A percentile compares a stretch with the other conserved stretches of the same genome.
These are phyloP conservation scores for Thelonectria discophora DNA, from an alignment of 2,329 filamentous ascomycete species.

Conservation along the genomic window DNA sequence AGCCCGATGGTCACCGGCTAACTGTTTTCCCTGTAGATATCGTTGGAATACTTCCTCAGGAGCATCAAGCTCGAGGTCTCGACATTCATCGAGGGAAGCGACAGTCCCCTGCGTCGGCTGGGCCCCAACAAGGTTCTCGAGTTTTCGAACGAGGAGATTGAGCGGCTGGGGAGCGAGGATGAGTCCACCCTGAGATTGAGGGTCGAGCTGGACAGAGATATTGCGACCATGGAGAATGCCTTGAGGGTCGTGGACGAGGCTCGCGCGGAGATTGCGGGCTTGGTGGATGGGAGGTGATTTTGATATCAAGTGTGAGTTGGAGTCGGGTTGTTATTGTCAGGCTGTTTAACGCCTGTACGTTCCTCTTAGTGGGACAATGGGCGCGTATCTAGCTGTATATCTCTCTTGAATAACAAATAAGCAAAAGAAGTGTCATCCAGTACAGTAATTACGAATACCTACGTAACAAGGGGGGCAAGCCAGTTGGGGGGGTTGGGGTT, in stretches of 20 bases:
- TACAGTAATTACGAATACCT: too few species aligned
- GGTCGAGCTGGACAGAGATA: slow-evolving; percentile 29
- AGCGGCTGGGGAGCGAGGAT: slow-evolving; percentile 29
- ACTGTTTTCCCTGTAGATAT: slow-evolving; percentile 33
- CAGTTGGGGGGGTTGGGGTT: too few species aligned
- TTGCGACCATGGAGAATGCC: slow-evolving; percentile 29
- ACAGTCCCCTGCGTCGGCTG: slow-evolving; percentile 32
- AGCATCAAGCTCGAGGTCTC: slow-evolving; percentile 28
- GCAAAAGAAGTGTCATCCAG: too few species aligned
- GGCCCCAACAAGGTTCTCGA: slow-evolving; percentile 24
- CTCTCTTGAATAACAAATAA: too few species aligned
- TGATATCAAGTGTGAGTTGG: too few species aligned
- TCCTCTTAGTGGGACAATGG: too few species aligned
- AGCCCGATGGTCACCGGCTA: not conserved
- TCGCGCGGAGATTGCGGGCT: slow-evolving; percentile 15
- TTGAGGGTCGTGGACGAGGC: slow-evolving; percentile 33
- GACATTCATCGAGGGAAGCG: slow-evolving; percentile 26
- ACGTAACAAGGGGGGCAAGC: too few species aligned
- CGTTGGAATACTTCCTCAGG: slow-evolving; percentile 42
- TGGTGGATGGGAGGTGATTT: not conserved
- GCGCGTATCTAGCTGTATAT: too few species aligned
- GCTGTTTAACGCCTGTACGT: too few species aligned
- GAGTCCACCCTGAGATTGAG: slow-evolving; percentile 26
- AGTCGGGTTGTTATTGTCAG: too few species aligned
- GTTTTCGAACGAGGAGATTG: slow-evolving; percentile 26